Conservation (phyloP, 352 stramenopile species). For the Sclerospora graminicola region DNA sequence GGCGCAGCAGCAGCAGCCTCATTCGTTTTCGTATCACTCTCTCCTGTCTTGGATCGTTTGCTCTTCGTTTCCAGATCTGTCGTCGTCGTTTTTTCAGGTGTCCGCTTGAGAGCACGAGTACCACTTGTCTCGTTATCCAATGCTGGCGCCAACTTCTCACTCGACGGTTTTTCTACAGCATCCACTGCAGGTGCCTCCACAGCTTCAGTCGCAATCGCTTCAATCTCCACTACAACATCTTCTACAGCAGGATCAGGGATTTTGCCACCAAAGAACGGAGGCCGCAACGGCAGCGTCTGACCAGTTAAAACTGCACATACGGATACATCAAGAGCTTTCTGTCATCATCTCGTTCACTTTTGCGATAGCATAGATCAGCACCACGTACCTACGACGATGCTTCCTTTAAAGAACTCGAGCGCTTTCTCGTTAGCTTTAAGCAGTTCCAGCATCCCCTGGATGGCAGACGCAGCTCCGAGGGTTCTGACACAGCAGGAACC, state of each 20-base stretch:
- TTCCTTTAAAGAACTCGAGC: slow-evolving; percentile 51
- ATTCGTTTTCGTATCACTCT: not conserved
- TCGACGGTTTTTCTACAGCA: not conserved
- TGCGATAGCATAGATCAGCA: not conserved
- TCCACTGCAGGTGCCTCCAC: not conserved
- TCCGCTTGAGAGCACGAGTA: too few relatives aligned
- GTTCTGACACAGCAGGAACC: slow-evolving; percentile 17
- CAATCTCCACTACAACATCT: slow-evolving; percentile 10
- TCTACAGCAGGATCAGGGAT: slow-evolving; percentile 17
- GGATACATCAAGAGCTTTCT: not conserved
- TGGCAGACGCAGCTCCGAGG: slow-evolving; percentile 33
- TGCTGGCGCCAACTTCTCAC: slow-evolving; percentile 18
- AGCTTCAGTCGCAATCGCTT: slow-evolving; percentile 6
- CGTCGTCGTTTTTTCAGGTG: too few relatives aligned
- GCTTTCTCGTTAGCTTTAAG: slow-evolving; percentile 32
- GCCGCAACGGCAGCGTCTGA: slow-evolving; percentile 20
- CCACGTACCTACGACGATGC: slow-evolving; percentile 38
- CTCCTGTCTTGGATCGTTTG: slow-evolving; percentile 14
- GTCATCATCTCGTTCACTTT: not conserved
- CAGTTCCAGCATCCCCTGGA: slow-evolving; percentile 34
- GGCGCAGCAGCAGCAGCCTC: slow-evolving; percentile 6
- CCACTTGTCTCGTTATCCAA: too few relatives aligned
- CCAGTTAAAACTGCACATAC: slow-evolving; percentile 28
- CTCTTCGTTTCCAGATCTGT: too few relatives aligned
- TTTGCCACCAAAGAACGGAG: slow-evolving; percentile 28